phyloP scores from a whole-genome alignment of 2,329 filamentous ascomycete species.

The Phialophora chinensis region DNA sequence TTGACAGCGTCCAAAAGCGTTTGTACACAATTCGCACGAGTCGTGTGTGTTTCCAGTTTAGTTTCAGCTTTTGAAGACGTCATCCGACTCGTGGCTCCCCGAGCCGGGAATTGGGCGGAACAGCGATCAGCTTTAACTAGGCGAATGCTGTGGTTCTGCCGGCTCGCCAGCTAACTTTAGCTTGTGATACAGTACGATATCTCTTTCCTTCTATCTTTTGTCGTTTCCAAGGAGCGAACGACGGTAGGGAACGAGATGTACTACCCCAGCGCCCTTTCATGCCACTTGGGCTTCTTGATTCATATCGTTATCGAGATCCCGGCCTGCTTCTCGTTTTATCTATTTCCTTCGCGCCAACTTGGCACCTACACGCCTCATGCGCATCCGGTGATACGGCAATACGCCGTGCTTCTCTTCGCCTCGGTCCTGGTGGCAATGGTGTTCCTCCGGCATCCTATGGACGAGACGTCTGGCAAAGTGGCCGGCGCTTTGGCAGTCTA shows the following conservation, averaged over 20 bases:
- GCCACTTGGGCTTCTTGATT: constrained; percentile 40
- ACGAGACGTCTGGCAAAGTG: constrained; percentile 42
- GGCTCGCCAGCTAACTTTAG: background rate
- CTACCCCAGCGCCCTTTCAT: background rate
- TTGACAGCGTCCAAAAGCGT: background rate
- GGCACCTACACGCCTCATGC: constrained; percentile 43
- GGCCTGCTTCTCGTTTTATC: constrained; percentile 47
- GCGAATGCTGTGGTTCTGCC: background rate
- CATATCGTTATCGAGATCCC: constrained; percentile 47
- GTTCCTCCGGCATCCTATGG: constrained; percentile 42
- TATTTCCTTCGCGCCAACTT: constrained; percentile 44
- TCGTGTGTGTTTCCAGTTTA: constrained; percentile 6
- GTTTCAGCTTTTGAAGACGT: constrained; percentile 4
- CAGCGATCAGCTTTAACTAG: constrained; percentile 16
- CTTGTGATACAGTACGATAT: background rate
- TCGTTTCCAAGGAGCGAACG: no score
- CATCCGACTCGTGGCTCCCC: background rate
- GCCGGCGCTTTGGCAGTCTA: constrained; percentile 46
- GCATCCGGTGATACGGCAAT: constrained; percentile 47
- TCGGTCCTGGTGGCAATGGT: constrained; percentile 45
- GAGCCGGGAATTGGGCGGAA: constrained; percentile 18
- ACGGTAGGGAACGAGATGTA: background rate
- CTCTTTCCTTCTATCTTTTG: background rate
- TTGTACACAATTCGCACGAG: background rate
- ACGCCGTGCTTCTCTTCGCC: constrained; percentile 46